Base-by-base conservation (phyloP, 176 grass and related monocot genomes). In the Pharus latifolius region DNA sequence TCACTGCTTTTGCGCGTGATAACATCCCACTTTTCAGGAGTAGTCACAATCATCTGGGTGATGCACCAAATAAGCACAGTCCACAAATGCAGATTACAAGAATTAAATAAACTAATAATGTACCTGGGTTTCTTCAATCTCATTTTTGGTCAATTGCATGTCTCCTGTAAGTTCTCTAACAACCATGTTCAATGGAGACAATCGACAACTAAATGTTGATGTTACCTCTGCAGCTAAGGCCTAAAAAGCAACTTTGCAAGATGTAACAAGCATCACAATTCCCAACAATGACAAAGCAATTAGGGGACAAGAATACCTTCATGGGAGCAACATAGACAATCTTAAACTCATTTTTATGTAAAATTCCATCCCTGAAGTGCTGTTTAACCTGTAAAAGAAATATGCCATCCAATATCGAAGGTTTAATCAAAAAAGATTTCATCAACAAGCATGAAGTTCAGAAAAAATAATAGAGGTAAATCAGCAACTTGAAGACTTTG, bases 301-400 rank as follows among this genome's bases (percentile, higher is more conserved):
- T 8, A 71, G 69, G 18, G 32, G 43, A 73, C 69, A 87, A 64
- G 11, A 32, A 68, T 75, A 97, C 93, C 93, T 97, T 97, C 93
- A 97, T 97, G 74, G 93, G 93, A 80, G 93, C 93, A 75, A 97
- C 93, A 87, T 97, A 97, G 20, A 97, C 89, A 85, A 97, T 97
- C 59, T 97, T 97, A 63, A 97, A 97, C 71, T 97, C 93, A 53
- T 97, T 83, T 82, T 92, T 97, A 78, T 97, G 89, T 62, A 97
- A 80, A 85, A 97, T 80, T 10, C 89, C 93, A 80, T 97, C 93
- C 59, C 80, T 92, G 29, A 97, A 92, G 62, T 97, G 89, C 4
- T 97, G 93, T 83, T 97, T 97, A 78, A 97, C 75, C 93, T 97
- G 67, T 43, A 71, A 70, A 67, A 63, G n/a, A 60, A 40, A 63